Percentiles rank a stretch among this genome's conserved stretches.
These are phyloP conservation scores for Melocanna baccifera DNA, from an alignment of 176 grass and related monocot genomes.

Conservation along the genomic window DNA sequence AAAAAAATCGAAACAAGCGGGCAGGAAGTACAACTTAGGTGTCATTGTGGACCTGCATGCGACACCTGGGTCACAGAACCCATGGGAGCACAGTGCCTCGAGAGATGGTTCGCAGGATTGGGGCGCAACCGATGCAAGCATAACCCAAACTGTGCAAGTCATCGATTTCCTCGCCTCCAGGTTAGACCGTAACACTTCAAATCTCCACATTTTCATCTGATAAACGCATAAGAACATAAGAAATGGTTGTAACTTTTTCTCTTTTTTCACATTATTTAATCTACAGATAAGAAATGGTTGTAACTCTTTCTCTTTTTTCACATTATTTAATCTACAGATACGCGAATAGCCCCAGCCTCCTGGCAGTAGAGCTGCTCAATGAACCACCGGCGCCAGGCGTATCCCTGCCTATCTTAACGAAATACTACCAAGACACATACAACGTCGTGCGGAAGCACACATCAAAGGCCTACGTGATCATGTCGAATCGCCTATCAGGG, in stretches of 20 bases:
- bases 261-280: too few relatives aligned
- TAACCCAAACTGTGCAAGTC: too few relatives aligned
- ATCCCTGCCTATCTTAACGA: slow-evolving; percentile 46
- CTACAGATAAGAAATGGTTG: too few relatives aligned
- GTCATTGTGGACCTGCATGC: slow-evolving; percentile 57
- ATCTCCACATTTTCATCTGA: too few relatives aligned
- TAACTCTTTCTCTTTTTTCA: too few relatives aligned
- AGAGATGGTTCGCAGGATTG: slow-evolving; percentile 42
- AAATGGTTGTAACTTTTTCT: too few relatives aligned
- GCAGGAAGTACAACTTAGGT: slow-evolving; percentile 42
- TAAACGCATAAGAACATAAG: too few relatives aligned
- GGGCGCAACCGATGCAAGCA: too few relatives aligned
- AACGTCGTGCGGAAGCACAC: slow-evolving; percentile 48
- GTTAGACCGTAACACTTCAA: too few relatives aligned
- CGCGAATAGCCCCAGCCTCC: slow-evolving; percentile 35
- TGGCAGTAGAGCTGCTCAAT: slow-evolving; percentile 69
- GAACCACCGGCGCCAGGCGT: slow-evolving; percentile 45
- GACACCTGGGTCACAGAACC: slow-evolving; percentile 49
- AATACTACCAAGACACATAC: slow-evolving; percentile 65
- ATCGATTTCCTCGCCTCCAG: too few relatives aligned
- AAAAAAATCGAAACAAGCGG: too few relatives aligned
- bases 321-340: slow-evolving; percentile 57
- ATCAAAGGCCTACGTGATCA: slow-evolving; percentile 51
- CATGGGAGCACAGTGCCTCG: slow-evolving; percentile 41
- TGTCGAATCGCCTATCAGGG: slow-evolving; percentile 53